Evolutionary conservation across 768 basidiomycete species (phyloP), one percentile per base, ranked within the genome.

Genomic region (Pleurotus citrinopileatus): DNA sequence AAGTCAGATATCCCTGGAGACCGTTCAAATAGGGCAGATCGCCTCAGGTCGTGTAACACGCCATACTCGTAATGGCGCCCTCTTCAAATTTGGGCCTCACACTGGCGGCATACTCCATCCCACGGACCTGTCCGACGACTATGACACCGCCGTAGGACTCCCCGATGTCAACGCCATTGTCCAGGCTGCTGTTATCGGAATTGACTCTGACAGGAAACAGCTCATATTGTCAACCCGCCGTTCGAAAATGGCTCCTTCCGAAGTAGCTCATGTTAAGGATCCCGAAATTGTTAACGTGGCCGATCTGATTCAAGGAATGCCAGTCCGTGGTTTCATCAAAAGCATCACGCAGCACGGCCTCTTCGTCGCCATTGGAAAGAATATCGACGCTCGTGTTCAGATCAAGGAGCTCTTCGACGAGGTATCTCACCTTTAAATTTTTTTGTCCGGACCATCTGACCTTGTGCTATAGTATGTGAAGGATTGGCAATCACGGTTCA

Each of bases 321-420:
- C 74, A n/a, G 73, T 95, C 15, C 81, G 93, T 51, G 96, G 96
- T 9, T 92, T 96, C 64, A 80, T 98, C 64, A 97, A 93, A 72
- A 91, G 83, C 61, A 76, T 98, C 27, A 80, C 83, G 15, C 88
- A 93, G 42, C 86, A 89, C 64, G 96, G 96, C 13, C 63, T 99
- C 17, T 98, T 97, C 61, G 92, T 99, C 2, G 82, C 82, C 23
- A 71, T 99, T 29, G 93, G 91, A 8, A 80, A 87, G 26, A 79
- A 79, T n/a, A 74, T 97, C 23, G 92, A 94, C 63, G 94, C 89
- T 53, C 84, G 95, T 15, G 86, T 99, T 23, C 93, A 96, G 70
- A 98, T 98, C 65, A 85, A 80, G 63, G 92, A 97, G 69, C 79
- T 96, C 3, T 97, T 96, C 65, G 91, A 97, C 63, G 93, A 94